These are phyloP conservation scores for Cladosporium colombiae DNA, from an alignment of 2,329 filamentous ascomycete genomes.

Conservation along the genomic window DNA sequence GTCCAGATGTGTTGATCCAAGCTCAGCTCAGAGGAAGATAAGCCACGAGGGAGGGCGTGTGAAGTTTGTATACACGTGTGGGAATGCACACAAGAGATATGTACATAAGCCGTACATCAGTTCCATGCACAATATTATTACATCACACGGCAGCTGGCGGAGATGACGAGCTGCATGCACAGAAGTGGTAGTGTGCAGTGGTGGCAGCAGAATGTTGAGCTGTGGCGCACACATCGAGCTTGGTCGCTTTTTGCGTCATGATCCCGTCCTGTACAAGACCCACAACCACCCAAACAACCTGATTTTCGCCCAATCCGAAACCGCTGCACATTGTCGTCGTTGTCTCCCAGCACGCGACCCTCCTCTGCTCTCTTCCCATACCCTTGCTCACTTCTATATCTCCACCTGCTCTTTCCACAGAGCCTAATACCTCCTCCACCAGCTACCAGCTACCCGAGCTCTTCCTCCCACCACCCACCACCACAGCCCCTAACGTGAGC, in stretches of 20 bases:
- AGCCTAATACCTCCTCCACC: neutral
- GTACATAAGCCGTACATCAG: no score
- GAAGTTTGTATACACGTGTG: neutral
- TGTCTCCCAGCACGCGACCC: constrained; percentile 9
- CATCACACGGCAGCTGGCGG: constrained; percentile 1
- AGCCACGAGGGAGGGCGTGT: neutral
- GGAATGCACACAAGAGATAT: neutral
- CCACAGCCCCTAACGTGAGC: constrained; percentile 8
- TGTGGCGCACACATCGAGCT: constrained; percentile 5
- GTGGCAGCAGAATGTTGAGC: constrained; percentile 9
- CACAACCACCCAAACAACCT: constrained; percentile 14
- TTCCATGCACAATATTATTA: neutral
- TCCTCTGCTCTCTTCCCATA: neutral
- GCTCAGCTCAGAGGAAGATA: neutral
- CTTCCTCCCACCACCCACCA: neutral
- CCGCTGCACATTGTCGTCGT: neutral
- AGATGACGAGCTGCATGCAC: neutral
- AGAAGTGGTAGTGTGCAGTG: neutral
- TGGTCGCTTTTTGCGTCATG: constrained; percentile 15
- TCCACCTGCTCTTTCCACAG: neutral
- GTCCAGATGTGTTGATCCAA: neutral
- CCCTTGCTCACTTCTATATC: neutral
- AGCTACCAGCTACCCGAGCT: constrained; percentile 9
- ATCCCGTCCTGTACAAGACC: constrained; percentile 1
- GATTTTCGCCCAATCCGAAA: constrained; percentile 18